Evolutionary conservation across 2,329 filamentous ascomycete genomes (phyloP).

Genomic region (Apiospora malaysiana): DNA sequence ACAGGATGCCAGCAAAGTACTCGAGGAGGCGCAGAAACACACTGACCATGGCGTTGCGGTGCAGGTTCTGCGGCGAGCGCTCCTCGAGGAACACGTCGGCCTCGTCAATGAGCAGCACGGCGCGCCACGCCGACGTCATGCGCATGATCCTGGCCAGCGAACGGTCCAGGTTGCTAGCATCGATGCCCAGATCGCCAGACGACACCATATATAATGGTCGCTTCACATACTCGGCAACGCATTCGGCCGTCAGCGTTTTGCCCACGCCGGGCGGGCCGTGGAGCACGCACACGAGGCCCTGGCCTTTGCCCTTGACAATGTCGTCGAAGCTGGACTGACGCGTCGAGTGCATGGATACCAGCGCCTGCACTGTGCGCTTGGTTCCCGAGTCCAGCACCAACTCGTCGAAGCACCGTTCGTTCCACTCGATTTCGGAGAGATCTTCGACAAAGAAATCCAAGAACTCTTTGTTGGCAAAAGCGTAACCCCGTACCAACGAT

Average conservation of each 20-base stretch:
- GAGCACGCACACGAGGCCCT: conserved; percentile 51
- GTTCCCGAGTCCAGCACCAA: conserved; percentile 56
- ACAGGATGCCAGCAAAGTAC: conserved; percentile 32
- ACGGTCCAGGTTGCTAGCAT: conserved; percentile 32
- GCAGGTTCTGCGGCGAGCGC: conserved; percentile 32
- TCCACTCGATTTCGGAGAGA: conserved; percentile 53
- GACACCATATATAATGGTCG: conserved; percentile 42
- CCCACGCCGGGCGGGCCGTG: conserved; percentile 52
- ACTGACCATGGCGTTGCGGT: conserved; percentile 31
- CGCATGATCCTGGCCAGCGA: conserved; percentile 39
- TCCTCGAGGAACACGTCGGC: conserved; percentile 42
- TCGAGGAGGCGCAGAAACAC: conserved; percentile 31
- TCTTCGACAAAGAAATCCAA: conserved; percentile 47
- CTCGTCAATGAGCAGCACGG: conserved; percentile 41
- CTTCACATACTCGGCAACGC: conserved; percentile 42
- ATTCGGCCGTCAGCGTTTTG: conserved; percentile 44
- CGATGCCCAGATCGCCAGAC: conserved; percentile 38
- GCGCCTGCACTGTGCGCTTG: conserved; percentile 58
- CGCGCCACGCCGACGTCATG: conserved; percentile 47
- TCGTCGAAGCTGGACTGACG: conserved; percentile 21
- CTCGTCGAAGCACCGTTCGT: conserved; percentile 52
- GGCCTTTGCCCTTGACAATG: conserved; percentile 30
- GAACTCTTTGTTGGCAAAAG: conserved; percentile 39
- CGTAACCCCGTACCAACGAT: conserved; percentile 38
- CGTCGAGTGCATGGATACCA: conserved; percentile 31